Conservation (phyloP, 495 filamentous ascomycete species). For the Penicillium paradoxum region DNA sequence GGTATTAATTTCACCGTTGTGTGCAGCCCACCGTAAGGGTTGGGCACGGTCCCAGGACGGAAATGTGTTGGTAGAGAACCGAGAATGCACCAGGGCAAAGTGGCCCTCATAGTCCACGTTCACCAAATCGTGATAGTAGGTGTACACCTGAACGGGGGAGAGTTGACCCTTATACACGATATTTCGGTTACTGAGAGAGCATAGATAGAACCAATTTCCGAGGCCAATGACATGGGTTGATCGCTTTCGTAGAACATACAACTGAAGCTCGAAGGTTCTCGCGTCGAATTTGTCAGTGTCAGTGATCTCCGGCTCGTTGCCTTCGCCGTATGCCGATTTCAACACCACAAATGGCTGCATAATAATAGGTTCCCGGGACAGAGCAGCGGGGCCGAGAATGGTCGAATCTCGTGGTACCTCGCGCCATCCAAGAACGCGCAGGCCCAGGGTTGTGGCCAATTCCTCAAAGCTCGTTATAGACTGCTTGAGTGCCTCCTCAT, state of each 20-base stretch:
- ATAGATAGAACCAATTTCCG: conserved; percentile 99
- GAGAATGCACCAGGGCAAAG: conserved; percentile 95
- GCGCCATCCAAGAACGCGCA: conserved; percentile 95
- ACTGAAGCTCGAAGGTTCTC: conserved; percentile 81
- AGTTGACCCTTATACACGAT: conserved; percentile 99
- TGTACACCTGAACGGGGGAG: conserved; percentile 94
- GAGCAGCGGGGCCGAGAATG: conserved; percentile 87
- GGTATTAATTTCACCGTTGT: conserved; percentile 99
- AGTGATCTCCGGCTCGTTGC: conserved; percentile 72
- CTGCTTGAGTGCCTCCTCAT: conserved; percentile 78
- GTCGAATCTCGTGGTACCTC: conserved; percentile 90
- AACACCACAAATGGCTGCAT: conserved; percentile 95
- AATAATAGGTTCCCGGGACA: conserved; percentile 90
- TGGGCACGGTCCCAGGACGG: conserved; percentile 99
- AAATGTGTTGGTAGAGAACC: conserved; percentile 99
- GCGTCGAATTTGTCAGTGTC: conserved; percentile 80
- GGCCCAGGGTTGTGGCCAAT: conserved; percentile 77
- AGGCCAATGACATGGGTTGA: conserved; percentile 91
- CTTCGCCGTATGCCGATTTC: conserved; percentile 76
- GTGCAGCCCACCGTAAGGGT: conserved; percentile 93
- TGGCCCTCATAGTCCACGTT: conserved; percentile 97
- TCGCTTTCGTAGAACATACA: conserved; percentile 92
- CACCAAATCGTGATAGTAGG: conserved; percentile 97
- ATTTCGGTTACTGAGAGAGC: conserved; percentile 96
- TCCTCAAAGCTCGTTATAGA: conserved; percentile 88